Conservation (phyloP, 2,329 filamentous ascomycete species). For the Drechslera avenae region DNA sequence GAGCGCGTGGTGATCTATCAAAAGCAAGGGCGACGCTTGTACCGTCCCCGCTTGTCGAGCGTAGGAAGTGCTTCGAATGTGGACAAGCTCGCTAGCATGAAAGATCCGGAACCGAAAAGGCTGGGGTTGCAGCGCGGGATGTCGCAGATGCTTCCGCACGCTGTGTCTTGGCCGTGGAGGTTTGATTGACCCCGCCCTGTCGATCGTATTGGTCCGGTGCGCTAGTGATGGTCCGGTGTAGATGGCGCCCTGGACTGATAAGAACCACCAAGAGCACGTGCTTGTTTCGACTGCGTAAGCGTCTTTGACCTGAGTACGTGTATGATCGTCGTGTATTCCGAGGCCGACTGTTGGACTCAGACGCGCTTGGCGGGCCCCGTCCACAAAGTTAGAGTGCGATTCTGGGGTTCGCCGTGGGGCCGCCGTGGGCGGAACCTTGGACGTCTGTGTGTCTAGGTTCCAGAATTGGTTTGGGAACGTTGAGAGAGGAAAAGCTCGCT, state of each 20-base stretch:
- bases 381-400: constrained; percentile 17
- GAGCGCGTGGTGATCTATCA: constrained; percentile 17
- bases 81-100: constrained; percentile 14
- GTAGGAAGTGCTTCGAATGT: constrained; percentile 6
- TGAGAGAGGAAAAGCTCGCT: constrained; percentile 25
- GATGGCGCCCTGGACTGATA: constrained; percentile 11
- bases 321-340: constrained; percentile 16
- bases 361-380: constrained; percentile 32
- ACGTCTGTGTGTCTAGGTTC: constrained; percentile 23
- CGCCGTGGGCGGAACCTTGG: constrained; percentile 11
- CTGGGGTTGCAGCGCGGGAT: constrained; percentile 36
- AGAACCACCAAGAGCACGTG: constrained; percentile 15
- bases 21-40: constrained; percentile 14
- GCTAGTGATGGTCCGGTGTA: constrained; percentile 23
- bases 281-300: constrained; percentile 29
- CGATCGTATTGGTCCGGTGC: constrained; percentile 27
- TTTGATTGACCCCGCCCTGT: constrained; percentile 14
- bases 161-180: constrained; percentile 27
- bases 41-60: constrained; percentile 8
- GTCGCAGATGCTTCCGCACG: constrained; percentile 35
- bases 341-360: constrained; percentile 29
- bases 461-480: constrained; percentile 30
- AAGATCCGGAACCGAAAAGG: constrained; percentile 18
- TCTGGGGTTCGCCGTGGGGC: constrained; percentile 25
- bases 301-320: constrained; percentile 21